Percentiles rank a stretch among this genome's conserved stretches.
Evolutionary conservation across 1,284 basidiomycete genomes (phyloP).

Genomic region (Thelephora terrestris): DNA sequence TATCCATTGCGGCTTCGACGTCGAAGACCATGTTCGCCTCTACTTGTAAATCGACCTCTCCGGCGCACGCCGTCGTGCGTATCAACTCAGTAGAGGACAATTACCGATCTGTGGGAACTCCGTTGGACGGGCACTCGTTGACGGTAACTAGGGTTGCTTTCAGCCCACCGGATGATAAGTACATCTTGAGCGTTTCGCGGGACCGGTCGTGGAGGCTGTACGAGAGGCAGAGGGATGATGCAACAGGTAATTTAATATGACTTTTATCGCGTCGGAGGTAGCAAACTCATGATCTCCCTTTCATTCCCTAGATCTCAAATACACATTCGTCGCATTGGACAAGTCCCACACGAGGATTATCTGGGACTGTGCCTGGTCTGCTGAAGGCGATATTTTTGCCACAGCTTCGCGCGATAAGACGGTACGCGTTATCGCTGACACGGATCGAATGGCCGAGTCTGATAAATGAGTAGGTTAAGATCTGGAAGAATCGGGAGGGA

Average conservation of each 20-base stretch:
- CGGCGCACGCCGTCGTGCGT: conserved; percentile 86
- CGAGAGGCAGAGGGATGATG: conserved; percentile 22
- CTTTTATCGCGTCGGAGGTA: not conserved
- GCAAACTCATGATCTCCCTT: not conserved
- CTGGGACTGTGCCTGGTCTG: conserved; percentile 88
- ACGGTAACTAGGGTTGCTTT: conserved; percentile 90
- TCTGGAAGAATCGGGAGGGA: conserved; percentile 40
- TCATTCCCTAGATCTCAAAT: conserved; percentile 2
- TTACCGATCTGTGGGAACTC: conserved; percentile 61
- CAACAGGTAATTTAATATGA: not conserved
- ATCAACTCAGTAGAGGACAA: conserved; percentile 59
- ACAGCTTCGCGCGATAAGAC: conserved; percentile 95
- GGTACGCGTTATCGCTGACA: conserved; percentile 30
- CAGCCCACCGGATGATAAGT: conserved; percentile 67
- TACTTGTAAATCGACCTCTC: conserved; percentile 79
- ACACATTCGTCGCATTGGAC: conserved; percentile 40
- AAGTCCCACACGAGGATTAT: conserved; percentile 90
- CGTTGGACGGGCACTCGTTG: conserved; percentile 76
- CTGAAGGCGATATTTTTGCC: conserved; percentile 68
- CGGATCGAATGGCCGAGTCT: not conserved
- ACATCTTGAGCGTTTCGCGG: conserved; percentile 78
- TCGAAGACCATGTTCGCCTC: conserved; percentile 74
- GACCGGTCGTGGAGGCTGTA: conserved; percentile 94
- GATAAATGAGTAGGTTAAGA: conserved; percentile 46
- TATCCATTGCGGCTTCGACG: conserved; percentile 67